Evolutionary conservation across 176 grass and related monocot species (phyloP).

Genomic region (Oryza punctata): DNA sequence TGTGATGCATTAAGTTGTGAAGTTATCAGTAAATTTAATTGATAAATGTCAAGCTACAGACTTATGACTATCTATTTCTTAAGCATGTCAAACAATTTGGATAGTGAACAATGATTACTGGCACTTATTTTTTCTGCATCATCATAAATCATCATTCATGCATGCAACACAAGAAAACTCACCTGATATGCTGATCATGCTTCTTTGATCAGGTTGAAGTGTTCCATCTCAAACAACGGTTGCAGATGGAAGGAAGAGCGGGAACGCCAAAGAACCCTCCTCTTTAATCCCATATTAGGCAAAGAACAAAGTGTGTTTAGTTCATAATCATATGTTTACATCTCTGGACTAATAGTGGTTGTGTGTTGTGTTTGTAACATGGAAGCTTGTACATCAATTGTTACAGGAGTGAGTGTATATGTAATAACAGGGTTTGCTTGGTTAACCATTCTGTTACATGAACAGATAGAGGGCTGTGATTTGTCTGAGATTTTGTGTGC

Average conservation of each 20-base stretch:
- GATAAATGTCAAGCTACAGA: neutral
- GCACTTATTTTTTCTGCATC: neutral
- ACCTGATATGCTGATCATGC: conserved; percentile 15
- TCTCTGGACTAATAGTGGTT: neutral
- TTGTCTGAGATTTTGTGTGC: neutral
- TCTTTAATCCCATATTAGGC: conserved; percentile 31
- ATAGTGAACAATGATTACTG: neutral
- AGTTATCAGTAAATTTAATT: neutral
- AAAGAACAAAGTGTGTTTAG: neutral
- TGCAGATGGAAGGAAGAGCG: conserved; percentile 67
- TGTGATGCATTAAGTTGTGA: neutral
- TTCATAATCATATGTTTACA: neutral
- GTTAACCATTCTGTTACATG: conserved; percentile 3
- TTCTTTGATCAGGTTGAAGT: conserved; percentile 71
- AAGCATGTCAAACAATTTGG: neutral
- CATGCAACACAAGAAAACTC: neutral
- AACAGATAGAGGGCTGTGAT: conserved; percentile 7
- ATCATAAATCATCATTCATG: neutral
- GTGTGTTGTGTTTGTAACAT: conserved; percentile 17
- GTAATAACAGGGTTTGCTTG: conserved; percentile 14
- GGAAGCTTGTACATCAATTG: conserved; percentile 31
- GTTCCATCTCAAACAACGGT: conserved; percentile 86
- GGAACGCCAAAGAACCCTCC: conserved; percentile 63
- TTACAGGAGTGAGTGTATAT: conserved; percentile 1
- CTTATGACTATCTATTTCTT: neutral